Evolutionary conservation across 345 rosid species (phyloP), one percentile per base, ranked within the genome.

Genomic region (Diplotaxis tenuifolia): DNA sequence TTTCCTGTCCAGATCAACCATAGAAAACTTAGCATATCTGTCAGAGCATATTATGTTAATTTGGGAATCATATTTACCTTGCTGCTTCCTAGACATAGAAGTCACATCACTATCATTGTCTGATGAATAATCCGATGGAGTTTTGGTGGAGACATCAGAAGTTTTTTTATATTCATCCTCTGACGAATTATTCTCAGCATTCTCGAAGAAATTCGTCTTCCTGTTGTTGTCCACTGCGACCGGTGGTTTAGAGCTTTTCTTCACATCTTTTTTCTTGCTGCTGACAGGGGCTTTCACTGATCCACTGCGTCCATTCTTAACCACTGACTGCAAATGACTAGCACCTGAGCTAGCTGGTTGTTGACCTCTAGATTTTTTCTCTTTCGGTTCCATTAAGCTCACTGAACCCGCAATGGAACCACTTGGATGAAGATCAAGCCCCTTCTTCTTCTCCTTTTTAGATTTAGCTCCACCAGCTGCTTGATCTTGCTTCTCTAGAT

Each of bases 111-210:
- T 91, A 60, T 84, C 90, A 21, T 79, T 83, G 67, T 80, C 87
- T 18, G 86, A 66, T 29, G 86, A 82, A 68, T 56, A 68, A 72
- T 81, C 72, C 0, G 85, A 85, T 54, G 92, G 96, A 60, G 95
- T 71, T 83, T 82, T 81, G 50, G 87, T 83, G 73, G 88, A 85
- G 22, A 78, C 65, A 77, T 25, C 4, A 25, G 28, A 25, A 25
- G 28, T 25, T 5, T 25, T 25, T 5, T 25, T 25, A 25, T 52
- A 34, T 65, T 69, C 78, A 47, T 47, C 54, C 54, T 47, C 54
- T 47, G 54, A 47, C 21, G 54, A 47, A 47, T 47, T 16, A 47
- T 45, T 45, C 54, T 47, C 54, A 47, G 54, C 54, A 47, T 47
- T 16, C 54, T 47, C 21, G 9, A 66, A 73, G 54, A 58, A 60